phyloP scores from a whole-genome alignment of 371 early-diverging fungal genomes.

The Cokeromyces recurvatus region DNA sequence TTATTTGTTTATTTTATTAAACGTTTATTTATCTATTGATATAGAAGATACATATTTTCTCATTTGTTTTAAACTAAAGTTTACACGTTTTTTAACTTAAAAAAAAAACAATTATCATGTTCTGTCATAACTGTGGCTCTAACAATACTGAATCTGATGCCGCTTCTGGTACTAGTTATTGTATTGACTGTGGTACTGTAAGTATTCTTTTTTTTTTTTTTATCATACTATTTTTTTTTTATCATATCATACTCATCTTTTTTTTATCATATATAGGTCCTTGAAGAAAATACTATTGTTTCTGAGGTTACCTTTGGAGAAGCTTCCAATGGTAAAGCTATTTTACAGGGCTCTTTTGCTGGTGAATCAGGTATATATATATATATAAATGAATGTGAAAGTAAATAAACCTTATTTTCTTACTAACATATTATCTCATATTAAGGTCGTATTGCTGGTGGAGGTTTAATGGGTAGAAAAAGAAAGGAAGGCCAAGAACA shows the following conservation, averaged over 20 bases:
- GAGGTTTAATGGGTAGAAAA: conserved; percentile 51
- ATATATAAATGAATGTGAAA: neutral
- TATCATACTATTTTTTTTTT: neutral
- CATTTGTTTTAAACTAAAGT: too few species aligned
- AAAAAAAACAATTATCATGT: too few species aligned
- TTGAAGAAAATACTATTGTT: conserved; percentile 96
- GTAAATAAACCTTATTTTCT: too few species aligned
- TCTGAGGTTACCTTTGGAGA: conserved; percentile 94
- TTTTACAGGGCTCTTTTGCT: conserved; percentile 76
- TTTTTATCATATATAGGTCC: conserved; percentile 61
- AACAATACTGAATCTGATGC: conserved; percentile 35
- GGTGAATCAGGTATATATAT: conserved; percentile 37
- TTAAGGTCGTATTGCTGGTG: conserved; percentile 51
- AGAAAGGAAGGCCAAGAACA: conserved; percentile 65
- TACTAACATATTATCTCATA: neutral
- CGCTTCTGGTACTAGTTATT: conserved; percentile 57
- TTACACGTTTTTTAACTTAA: too few species aligned
- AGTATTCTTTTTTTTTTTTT: too few species aligned
- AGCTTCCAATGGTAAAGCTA: conserved; percentile 77
- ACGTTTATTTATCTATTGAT: too few species aligned
- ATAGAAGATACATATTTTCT: too few species aligned
- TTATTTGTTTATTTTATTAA: too few species aligned
- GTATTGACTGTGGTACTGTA: conserved; percentile 64
- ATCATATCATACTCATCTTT: neutral
- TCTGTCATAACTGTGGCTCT: conserved; percentile 41